Base-by-base conservation (phyloP, 73 alveolate species). In the Paramecium bursaria region DNA sequence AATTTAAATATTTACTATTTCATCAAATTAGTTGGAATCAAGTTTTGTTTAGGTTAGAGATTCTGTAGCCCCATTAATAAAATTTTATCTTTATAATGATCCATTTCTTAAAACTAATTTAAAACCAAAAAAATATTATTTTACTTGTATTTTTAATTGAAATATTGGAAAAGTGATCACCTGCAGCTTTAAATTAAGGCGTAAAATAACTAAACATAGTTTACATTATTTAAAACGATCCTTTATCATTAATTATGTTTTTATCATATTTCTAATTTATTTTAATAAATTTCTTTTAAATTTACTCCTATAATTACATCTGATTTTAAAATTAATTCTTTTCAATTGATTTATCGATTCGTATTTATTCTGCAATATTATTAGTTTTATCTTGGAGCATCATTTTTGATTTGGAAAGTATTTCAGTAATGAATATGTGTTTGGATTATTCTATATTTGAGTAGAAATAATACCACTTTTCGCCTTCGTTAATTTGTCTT, bases 11-110 rank as follows among this genome's bases (percentile, higher is more conserved):
- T 67, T 15, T 35, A 1, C 13, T 3, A 39, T 19, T 7, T 39
- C 13, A 11, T 67, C 82, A 42, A 67, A 67, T 7, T 67, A 14
- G 27, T 35, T 17, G 33, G 44, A 67, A n/a, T 67, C 44, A 9
- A 53, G n/a, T n/a, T n/a, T 57, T 17, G 10, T 19, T 31, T 42
- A 15, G 21, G 60, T 39, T 7, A 67, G 46, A 14, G 82, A 53
- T 67, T 67, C 82, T 35, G 44, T 67, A 0, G 82, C 82, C 6
- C 82, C 82, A 31, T 67, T 57, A n/a, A n/a, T n/a, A n/a, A n/a
- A n/a, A n/a, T n/a, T n/a, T n/a, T n/a, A n/a, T n/a, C n/a, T n/a
- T n/a, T n/a, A n/a, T n/a, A n/a, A n/a, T n/a, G n/a, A n/a, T n/a
- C n/a, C n/a, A n/a, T n/a, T 39, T 67, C 44, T 21, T 31, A 22